Conservation (phyloP, 176 grass and related monocot species). For the Bolboschoenus planiculmis region DNA sequence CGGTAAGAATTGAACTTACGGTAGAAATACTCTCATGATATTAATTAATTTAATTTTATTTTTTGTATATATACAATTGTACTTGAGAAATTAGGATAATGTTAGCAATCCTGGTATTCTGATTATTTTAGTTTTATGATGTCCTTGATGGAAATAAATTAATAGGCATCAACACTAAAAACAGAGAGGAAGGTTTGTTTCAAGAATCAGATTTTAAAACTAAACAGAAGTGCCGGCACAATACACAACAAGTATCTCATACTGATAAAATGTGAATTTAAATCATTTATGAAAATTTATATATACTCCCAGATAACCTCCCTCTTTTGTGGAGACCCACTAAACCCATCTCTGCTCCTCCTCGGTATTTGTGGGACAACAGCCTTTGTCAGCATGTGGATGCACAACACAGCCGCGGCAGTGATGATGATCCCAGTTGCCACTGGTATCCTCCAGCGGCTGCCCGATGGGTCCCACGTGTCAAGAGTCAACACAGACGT, state of each 20-base stretch:
- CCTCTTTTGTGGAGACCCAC: conserved; percentile 68
- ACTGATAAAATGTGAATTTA: neutral
- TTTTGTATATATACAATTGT: neutral
- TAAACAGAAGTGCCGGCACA: neutral
- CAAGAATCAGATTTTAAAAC: neutral
- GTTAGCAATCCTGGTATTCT: neutral
- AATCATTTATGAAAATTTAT: conserved; percentile 9
- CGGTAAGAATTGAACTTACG: too few species aligned
- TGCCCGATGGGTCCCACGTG: conserved; percentile 21
- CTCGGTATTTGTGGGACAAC: conserved; percentile 66
- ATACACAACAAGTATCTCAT: neutral
- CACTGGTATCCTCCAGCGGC: conserved; percentile 68
- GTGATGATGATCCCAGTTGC: conserved; percentile 93
- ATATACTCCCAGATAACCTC: conserved; percentile 41
- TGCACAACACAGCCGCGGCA: conserved; percentile 80
- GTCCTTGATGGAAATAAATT: neutral
- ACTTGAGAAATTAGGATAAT: neutral
- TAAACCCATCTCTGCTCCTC: conserved; percentile 57
- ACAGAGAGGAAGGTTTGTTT: neutral
- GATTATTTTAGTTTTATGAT: neutral
- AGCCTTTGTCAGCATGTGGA: conserved; percentile 82
- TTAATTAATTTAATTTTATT: neutral
- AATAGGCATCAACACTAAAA: neutral
- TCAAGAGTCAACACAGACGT: conserved; percentile 21
- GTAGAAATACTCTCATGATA: too few species aligned